Percentiles rank a stretch among this genome's conserved stretches.
phyloP scores from a whole-genome alignment of 2,329 filamentous ascomycete species.

The Exophiala sp. region DNA sequence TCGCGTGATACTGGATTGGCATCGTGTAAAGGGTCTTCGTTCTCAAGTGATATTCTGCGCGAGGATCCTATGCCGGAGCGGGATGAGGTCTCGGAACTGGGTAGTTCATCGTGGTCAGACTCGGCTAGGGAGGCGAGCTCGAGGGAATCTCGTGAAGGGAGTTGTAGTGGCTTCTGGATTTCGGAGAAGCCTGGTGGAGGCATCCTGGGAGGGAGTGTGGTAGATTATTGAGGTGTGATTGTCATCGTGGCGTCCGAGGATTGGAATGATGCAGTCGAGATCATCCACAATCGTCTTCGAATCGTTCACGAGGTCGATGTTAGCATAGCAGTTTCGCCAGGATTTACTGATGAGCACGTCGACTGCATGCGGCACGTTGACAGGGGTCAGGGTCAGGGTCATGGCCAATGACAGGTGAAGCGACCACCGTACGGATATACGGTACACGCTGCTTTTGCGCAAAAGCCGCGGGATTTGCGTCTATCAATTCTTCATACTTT shows the following conservation, averaged over 20 bases:
- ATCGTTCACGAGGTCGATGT: background rate
- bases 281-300: background rate
- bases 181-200: slow-evolving; percentile 24
- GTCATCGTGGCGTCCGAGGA: background rate
- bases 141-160: slow-evolving; percentile 77
- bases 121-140: slow-evolving; percentile 94
- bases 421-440: no score
- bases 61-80: slow-evolving; percentile 89
- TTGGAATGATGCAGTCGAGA: background rate
- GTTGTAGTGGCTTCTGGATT: slow-evolving; percentile 20
- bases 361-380: no score
- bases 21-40: slow-evolving; percentile 69
- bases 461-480: no score
- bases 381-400: no score
- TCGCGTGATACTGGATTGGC: slow-evolving; percentile 51
- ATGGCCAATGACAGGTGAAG: no score
- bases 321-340: no score
- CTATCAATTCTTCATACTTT: no score
- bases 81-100: slow-evolving; percentile 64
- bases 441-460: no score
- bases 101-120: slow-evolving; percentile 61
- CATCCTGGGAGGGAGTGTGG: slow-evolving; percentile 6
- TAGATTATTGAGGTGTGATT: background rate
- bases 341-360: no score
- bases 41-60: slow-evolving; percentile 80